Base-by-base conservation (phyloP, 2,329 filamentous ascomycete species). In the Botryosphaeria agaves region DNA sequence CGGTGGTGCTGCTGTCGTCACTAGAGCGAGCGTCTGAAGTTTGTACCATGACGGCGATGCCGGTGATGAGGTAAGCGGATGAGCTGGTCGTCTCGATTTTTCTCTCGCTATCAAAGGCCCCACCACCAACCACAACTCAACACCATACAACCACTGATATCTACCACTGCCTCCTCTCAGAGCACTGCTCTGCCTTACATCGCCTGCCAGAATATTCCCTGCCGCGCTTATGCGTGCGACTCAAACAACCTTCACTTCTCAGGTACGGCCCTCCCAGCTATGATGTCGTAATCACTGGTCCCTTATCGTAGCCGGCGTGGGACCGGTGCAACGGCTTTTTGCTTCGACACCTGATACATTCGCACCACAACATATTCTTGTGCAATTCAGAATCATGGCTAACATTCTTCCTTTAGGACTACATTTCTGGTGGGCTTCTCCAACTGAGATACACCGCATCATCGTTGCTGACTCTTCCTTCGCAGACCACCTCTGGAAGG, bases 401-500 rank as follows among this genome's bases (percentile, higher is more conserved):
- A 48, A 57, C 41, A n/a, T 44, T 12, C 23, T 40, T 34, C 23
- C 30, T 36, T 26, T 42, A 66, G 70, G 69, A 73, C 60, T 74
- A 74, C 57, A 72, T 74, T 59, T 72, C 68, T 61, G 63, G 61
- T 65, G 63, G 49, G 55, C 40, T 26, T 21, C 29, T 34, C 21
- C 12, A 16, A 18, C 25, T 28, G 34, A 30, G 35, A 31, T 32
- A 32, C 34, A 26, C 38, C 40, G 24, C 20, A 34, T 36, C 21
- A 17, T 16, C 30, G 36, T 34, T 37, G 25, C 34, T 37, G 31
- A 49, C 46, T 48, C 41, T 32, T 17, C 32, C 23, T 32, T 36
- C 24, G 30, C 37, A 64, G 69, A 75, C 61, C 70, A 75, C 60
- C 63, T 75, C 55, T 75, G 70, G 70, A 75, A 74, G 61, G 68